Percentiles rank a stretch among this genome's conserved stretches.
phyloP scores from a whole-genome alignment of 2,329 filamentous ascomycete genomes.

The Aspergillus tamarii region DNA sequence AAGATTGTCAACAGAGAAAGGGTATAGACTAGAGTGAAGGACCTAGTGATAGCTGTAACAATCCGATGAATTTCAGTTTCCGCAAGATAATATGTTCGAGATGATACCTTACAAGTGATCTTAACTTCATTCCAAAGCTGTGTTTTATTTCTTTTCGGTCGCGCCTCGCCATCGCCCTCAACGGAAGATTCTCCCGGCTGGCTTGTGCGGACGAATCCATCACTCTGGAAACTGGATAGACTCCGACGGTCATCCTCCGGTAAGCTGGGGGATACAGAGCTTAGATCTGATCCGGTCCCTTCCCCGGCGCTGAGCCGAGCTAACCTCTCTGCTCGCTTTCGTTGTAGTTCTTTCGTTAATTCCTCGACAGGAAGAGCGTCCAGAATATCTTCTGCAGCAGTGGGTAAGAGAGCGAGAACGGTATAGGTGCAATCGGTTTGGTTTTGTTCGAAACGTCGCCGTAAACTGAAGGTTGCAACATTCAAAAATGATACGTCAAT shows the following conservation, averaged over 20 bases:
- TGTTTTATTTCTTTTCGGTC: slow-evolving; percentile 77
- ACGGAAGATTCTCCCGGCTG: slow-evolving; percentile 66
- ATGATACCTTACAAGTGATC: slow-evolving; percentile 72
- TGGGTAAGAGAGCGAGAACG: slow-evolving; percentile 91
- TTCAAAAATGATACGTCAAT: slow-evolving; percentile 13
- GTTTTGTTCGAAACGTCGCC: slow-evolving; percentile 96
- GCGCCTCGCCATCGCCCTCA: slow-evolving; percentile 49
- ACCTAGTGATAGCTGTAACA: slow-evolving; percentile 75
- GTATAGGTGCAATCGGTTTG: slow-evolving; percentile 99
- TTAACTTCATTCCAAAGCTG: slow-evolving; percentile 98
- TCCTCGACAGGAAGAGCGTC: slow-evolving; percentile 87
- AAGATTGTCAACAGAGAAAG: slow-evolving; percentile 86
- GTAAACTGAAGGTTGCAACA: slow-evolving; percentile 63
- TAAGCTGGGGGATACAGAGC: slow-evolving; percentile 66
- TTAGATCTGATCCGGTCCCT: slow-evolving; percentile 59
- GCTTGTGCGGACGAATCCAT: slow-evolving; percentile 81
- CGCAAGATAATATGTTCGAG: not conserved
- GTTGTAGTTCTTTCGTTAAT: slow-evolving; percentile 90
- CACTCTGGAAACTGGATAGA: slow-evolving; percentile 73
- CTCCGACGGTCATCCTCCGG: slow-evolving; percentile 84
- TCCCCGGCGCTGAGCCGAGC: slow-evolving; percentile 61
- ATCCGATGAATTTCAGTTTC: slow-evolving; percentile 17
- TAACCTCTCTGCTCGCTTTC: slow-evolving; percentile 79
- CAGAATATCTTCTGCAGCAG: slow-evolving; percentile 85
- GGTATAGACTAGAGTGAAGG: slow-evolving; percentile 91